Evolutionary conservation across 2,329 filamentous ascomycete genomes (phyloP).

Genomic region (Cucurbitaria berberidis): DNA sequence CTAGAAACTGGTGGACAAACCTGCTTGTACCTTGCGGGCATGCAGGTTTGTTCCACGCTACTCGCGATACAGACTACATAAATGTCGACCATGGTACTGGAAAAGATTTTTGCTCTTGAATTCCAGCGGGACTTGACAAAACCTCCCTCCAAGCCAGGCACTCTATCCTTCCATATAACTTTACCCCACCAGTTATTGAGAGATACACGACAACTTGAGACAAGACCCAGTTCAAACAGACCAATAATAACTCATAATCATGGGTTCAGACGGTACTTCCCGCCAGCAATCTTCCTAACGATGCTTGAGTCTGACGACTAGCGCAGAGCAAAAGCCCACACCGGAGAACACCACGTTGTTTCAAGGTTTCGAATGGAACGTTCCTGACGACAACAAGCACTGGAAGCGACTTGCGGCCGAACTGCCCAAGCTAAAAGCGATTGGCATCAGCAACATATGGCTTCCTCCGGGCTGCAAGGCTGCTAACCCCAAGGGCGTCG

Average conservation of each 20-base stretch:
- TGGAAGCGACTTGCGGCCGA: slow-evolving; percentile 64
- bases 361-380: slow-evolving; percentile 77
- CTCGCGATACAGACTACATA: slow-evolving; percentile 3
- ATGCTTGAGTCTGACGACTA: slow-evolving; percentile 10
- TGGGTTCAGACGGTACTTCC: slow-evolving; percentile 34
- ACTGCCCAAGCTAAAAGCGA: slow-evolving; percentile 61
- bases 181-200: not conserved
- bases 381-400: slow-evolving; percentile 64
- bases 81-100: slow-evolving; percentile 8
- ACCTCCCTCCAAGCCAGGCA: not conserved
- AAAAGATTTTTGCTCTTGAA: not conserved
- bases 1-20: slow-evolving; percentile 23
- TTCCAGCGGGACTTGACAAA: not conserved
- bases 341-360: slow-evolving; percentile 59
- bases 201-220: not conserved
- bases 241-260: slow-evolving; percentile 12
- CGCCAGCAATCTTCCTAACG: not conserved
- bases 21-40: slow-evolving; percentile 15
- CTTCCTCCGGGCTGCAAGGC: slow-evolving; percentile 75
- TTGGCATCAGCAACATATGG: slow-evolving; percentile 65
- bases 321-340: slow-evolving; percentile 38
- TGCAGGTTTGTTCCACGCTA: slow-evolving; percentile 12
- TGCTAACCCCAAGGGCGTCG: slow-evolving; percentile 65
- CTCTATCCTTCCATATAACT: not conserved
- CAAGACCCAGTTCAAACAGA: not conserved